These are phyloP conservation scores for Neonectria coccinea DNA, from an alignment of 2,329 filamentous ascomycete genomes.

Conservation along the genomic window DNA sequence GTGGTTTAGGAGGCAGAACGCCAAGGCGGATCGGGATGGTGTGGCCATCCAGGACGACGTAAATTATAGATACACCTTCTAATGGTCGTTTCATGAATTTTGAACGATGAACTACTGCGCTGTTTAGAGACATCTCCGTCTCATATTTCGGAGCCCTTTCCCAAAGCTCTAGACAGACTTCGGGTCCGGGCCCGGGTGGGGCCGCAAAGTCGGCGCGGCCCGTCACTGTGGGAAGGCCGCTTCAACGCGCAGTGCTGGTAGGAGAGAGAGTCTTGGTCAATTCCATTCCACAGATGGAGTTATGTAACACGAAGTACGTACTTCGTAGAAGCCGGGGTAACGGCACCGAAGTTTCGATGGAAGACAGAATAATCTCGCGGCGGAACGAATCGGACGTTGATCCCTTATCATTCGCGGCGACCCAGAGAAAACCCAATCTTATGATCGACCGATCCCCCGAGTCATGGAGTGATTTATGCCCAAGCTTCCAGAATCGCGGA, in stretches of 20 bases:
- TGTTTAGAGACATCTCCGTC: neutral
- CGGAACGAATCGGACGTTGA: constrained; percentile 1
- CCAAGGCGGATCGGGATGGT: constrained; percentile 22
- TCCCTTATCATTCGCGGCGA: neutral
- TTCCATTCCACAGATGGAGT: no score
- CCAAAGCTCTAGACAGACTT: neutral
- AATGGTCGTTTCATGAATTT: neutral
- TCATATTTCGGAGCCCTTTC: neutral
- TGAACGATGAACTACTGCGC: no score
- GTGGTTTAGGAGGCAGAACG: constrained; percentile 30
- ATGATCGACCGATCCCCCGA: neutral
- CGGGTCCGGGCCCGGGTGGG: constrained; percentile 3
- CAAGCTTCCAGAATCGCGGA: neutral
- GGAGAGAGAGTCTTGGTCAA: neutral
- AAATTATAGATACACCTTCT: constrained; percentile 30
- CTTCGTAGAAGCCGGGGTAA: no score
- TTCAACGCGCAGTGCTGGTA: neutral
- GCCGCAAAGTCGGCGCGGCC: neutral
- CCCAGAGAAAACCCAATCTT: neutral
- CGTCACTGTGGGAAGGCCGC: neutral
- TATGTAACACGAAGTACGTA: no score
- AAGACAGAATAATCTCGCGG: no score
- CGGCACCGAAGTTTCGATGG: no score
- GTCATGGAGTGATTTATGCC: constrained; percentile 15
- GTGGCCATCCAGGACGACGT: constrained; percentile 33